Base-by-base conservation (phyloP, 2,329 filamentous ascomycete genomes). In the Colletotrichum echinochloae region DNA sequence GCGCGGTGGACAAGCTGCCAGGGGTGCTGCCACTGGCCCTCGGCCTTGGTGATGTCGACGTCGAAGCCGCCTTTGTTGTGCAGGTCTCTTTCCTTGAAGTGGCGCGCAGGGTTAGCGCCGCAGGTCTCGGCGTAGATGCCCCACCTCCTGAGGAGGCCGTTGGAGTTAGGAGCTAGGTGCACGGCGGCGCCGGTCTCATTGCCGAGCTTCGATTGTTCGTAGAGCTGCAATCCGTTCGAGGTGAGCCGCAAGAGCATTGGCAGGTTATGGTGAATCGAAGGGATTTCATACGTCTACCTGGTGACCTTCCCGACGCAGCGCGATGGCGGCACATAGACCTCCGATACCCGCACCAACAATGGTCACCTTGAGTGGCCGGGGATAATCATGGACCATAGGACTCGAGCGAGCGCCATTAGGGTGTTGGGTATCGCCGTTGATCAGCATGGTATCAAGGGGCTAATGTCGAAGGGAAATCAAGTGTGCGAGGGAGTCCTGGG, bases 111-210 rank as follows among this genome's bases (percentile, higher is more conserved):
- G 56, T 75, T 78, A 12, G 78, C 83, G 4, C 82, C 82, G 46
- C 83, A 79, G 0, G 72, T 71, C 73, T 83, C 81, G 5, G 81
- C 79, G 0, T 74, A 74, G 23, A 84, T 77, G 2, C 81, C 82
- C 72, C 80, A 79, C 54, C 77, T 76, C 8, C 79, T 78, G 14
- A 92, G 79, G 2, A 91, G 77, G 0, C 87, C 87, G 76, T 90
- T 89, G 2, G 84, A 81, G 74, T 92, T 92, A 0, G 90, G 88
- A 0, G 87, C 85, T 5, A 91, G 76, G 74, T 91, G 88, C n/a
- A 91, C 84, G 0, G 89, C 89, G 3, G 89, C 89, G 0, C 89
- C 89, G 1, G 83, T 79, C 76, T 91, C 89, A 60, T 81, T 85
- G 20, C 85, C 84, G 41, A 90, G 85, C 1, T 80, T 80, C 0